Evolutionary conservation across 139 green algal genomes (phyloP).

Genomic region (Parachlorella kessleri): DNA sequence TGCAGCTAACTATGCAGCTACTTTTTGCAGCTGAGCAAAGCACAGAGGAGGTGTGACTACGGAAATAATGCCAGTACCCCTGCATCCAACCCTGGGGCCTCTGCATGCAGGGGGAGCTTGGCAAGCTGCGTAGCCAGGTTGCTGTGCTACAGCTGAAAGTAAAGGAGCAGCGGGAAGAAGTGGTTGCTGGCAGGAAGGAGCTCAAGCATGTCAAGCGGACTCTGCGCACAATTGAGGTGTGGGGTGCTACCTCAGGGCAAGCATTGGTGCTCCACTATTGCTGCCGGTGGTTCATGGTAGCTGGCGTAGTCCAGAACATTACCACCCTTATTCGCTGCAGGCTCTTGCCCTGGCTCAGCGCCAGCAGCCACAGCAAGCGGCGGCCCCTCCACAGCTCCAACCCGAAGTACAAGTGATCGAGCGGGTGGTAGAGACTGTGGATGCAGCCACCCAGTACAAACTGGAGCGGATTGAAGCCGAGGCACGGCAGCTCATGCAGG

Average conservation of each 20-base stretch:
- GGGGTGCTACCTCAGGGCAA: no score
- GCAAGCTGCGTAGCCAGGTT: not conserved
- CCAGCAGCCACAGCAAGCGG: no score
- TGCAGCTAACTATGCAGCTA: no score
- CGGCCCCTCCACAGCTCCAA: not conserved
- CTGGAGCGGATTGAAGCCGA: constrained; percentile 6
- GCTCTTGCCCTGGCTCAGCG: constrained; percentile 7
- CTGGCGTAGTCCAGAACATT: not conserved
- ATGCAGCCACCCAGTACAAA: not conserved
- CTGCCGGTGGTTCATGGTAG: not conserved
- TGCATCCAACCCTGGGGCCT: no score
- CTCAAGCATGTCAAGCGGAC: constrained; percentile 10
- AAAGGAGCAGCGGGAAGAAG: constrained; percentile 15
- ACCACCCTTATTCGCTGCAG: not conserved
- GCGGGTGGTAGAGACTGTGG: constrained; percentile 5
- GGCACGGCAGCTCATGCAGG: not conserved
- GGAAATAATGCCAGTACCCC: no score
- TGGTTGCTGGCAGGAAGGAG: constrained; percentile 23
- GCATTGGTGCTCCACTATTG: no score
- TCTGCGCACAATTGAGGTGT: constrained; percentile 11
- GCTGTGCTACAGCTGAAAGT: constrained; percentile 10
- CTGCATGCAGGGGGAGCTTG: constrained; percentile 20
- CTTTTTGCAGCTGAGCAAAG: no score
- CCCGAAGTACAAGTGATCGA: constrained; percentile 17
- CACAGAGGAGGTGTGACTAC: no score